A percentile compares a stretch with the other conserved stretches of the same genome.
Conservation (phyloP, 495 filamentous ascomycete species). For the Penicillium maclennaniae region DNA sequence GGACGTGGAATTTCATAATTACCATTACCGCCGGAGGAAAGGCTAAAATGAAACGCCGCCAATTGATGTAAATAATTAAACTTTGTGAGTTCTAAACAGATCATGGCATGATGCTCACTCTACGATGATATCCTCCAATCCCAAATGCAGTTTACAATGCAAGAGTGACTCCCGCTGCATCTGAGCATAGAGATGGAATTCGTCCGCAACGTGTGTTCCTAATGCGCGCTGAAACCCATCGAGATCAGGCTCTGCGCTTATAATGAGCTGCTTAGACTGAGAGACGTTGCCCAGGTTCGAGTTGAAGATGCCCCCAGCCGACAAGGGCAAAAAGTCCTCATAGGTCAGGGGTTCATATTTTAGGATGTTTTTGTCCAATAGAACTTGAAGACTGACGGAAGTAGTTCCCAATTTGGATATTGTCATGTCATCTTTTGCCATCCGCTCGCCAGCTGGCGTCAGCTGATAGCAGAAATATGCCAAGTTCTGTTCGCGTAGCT, state of each 20-base stretch:
- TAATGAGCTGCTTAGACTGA: constrained; percentile 24
- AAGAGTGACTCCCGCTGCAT: constrained; percentile 27
- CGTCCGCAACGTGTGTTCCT: constrained; percentile 23
- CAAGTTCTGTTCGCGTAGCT: constrained; percentile 23
- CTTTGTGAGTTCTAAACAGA: neutral
- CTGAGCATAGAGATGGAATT: constrained; percentile 28
- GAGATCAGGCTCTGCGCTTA: constrained; percentile 29
- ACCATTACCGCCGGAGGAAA: neutral
- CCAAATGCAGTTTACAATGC: constrained; percentile 16
- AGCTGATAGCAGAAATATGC: constrained; percentile 32
- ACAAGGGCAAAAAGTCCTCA: constrained; percentile 43
- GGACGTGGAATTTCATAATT: neutral
- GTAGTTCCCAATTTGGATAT: neutral
- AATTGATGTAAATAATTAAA: neutral
- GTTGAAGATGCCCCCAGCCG: constrained; percentile 42
- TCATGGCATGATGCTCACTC: neutral
- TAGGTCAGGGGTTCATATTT: constrained; percentile 36
- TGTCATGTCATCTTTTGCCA: neutral
- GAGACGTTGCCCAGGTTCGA: constrained; percentile 31
- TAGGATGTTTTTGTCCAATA: constrained; percentile 22
- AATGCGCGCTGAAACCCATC: constrained; percentile 30
- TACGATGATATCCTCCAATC: constrained; percentile 10
- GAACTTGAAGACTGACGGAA: constrained; percentile 10
- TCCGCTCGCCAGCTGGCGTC: constrained; percentile 6
- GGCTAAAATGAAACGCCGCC: neutral